Evolutionary conservation across 1,284 basidiomycete species (phyloP), one percentile per base, ranked within the genome.

Genomic region (Apiotrichum mycotoxinovorans): DNA sequence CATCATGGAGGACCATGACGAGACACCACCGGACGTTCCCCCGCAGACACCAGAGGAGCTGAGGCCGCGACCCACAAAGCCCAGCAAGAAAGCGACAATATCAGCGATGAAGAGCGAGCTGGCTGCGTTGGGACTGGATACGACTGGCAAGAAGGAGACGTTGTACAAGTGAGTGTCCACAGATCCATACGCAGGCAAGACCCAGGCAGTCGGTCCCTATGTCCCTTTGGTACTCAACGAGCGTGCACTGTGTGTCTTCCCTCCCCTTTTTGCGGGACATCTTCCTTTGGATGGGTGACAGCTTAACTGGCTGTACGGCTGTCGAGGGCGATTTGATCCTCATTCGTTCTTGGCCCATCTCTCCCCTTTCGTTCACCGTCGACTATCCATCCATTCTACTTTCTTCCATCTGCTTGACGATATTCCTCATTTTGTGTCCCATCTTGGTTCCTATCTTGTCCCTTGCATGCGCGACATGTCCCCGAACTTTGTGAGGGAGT

Each of bases 111-210:
- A 65, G 20, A 57, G 58, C 18, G 65, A 64, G 5, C 61, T 77
- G 14, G 60, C 54, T 1, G 52, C 55, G 14, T 53, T 74, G 20
- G 71, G 72, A 0, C 59, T 77, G 26, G 67, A 74, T 44, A 66
- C 67, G 3, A 63, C 66, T 22, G 77, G 77, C 2, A 77, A 75
- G 67, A 73, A 71, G 52, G 75, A 77, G 58, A 74, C 75, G 17
- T 54, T 78, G 30, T 71, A 62, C 51, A 69, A 68, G 75, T 74
- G 52, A 57, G 73, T 68, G 22, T 41, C 34, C 41, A 26, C 14
- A 30, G 40, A 30, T 41, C 9, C 40, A 10, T 23, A n/a, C 5
- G 40, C 10, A n/a, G 3, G 14, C 23, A 3, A 12, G n/a, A 7
- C n/a, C n/a, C n/a, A n/a, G n/a, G n/a, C n/a, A n/a, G n/a, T n/a